These are phyloP conservation scores for Xylaria sp. DNA, from an alignment of 2,329 filamentous ascomycete genomes.

Conservation along the genomic window DNA sequence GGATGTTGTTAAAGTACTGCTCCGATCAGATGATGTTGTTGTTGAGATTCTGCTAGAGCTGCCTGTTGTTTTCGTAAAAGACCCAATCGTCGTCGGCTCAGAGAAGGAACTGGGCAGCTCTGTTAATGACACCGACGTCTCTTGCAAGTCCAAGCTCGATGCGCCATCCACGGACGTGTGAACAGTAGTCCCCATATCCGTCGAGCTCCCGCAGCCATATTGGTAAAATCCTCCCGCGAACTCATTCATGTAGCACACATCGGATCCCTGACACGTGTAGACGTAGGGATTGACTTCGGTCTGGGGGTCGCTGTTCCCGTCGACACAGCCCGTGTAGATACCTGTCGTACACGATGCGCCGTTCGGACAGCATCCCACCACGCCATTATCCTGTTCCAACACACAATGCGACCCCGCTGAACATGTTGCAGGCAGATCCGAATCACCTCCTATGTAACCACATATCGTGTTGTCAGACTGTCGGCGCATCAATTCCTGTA, in stretches of 20 bases:
- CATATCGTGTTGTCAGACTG: constrained; percentile 56
- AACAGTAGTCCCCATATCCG: constrained; percentile 53
- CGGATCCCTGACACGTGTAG: constrained; percentile 54
- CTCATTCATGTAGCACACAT: constrained; percentile 58
- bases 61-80: constrained; percentile 27
- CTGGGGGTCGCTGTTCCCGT: constrained; percentile 52
- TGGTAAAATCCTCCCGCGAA: constrained; percentile 60
- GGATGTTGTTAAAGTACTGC: too few species aligned
- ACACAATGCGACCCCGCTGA: constrained; percentile 61
- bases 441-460: constrained; percentile 58
- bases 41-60: constrained; percentile 26
- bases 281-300: constrained; percentile 58
- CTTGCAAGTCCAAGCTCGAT: constrained; percentile 42
- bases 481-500: constrained; percentile 43
- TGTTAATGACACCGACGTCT: constrained; percentile 46
- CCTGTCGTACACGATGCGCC: constrained; percentile 54
- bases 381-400: constrained; percentile 50
- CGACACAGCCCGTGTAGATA: constrained; percentile 61
- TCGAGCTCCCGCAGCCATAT: constrained; percentile 58
- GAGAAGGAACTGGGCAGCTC: constrained; percentile 42
- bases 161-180: constrained; percentile 49
- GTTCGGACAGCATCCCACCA: constrained; percentile 61
- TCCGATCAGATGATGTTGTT: too few species aligned
- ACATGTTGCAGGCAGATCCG: constrained; percentile 58
- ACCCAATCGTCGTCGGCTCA: constrained; percentile 46